phyloP scores from a whole-genome alignment of 208 protist species.

The Angomonas ambiguus region DNA sequence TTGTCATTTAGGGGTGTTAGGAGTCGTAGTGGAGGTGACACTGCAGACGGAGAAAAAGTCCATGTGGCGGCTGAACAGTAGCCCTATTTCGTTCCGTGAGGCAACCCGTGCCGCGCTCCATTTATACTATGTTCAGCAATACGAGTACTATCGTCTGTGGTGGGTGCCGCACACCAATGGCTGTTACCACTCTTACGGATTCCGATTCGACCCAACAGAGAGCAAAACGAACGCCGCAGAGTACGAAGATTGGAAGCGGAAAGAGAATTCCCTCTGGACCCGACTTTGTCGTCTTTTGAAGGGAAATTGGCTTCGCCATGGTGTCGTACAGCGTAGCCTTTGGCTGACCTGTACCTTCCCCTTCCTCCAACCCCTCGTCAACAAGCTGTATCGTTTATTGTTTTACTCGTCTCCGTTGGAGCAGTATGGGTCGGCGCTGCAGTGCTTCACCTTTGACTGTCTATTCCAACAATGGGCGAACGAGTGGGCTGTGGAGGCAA shows the following conservation, averaged over 20 bases:
- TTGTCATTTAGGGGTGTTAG: slow-evolving; percentile 63
- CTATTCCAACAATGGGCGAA: slow-evolving; percentile 79
- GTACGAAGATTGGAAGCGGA: neutral
- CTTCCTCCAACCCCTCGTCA: slow-evolving; percentile 52
- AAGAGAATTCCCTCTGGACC: slow-evolving; percentile 1
- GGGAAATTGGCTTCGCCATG: slow-evolving; percentile 52
- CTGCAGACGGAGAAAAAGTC: slow-evolving; percentile 39
- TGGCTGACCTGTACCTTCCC: slow-evolving; percentile 37
- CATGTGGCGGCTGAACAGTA: slow-evolving; percentile 43
- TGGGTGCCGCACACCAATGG: slow-evolving; percentile 74
- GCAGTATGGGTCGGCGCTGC: slow-evolving; percentile 44
- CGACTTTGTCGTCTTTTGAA: slow-evolving; percentile 19
- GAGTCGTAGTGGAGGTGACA: slow-evolving; percentile 60
- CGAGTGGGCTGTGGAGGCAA: slow-evolving; percentile 68
- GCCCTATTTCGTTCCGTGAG: slow-evolving; percentile 33
- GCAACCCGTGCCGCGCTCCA: slow-evolving; percentile 11
- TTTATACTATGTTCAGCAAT: neutral
- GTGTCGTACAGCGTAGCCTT: slow-evolving; percentile 46
- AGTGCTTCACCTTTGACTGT: slow-evolving; percentile 80
- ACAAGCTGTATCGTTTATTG: slow-evolving; percentile 36
- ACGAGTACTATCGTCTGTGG: slow-evolving; percentile 73
- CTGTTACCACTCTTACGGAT: slow-evolving; percentile 66
- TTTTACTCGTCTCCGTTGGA: slow-evolving; percentile 37
- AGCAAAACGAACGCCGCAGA: neutral
- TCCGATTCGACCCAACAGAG: slow-evolving; percentile 15